These are phyloP conservation scores for Nicotiana undulata DNA, from an alignment of 257 asterid species.

Conservation along the genomic window DNA sequence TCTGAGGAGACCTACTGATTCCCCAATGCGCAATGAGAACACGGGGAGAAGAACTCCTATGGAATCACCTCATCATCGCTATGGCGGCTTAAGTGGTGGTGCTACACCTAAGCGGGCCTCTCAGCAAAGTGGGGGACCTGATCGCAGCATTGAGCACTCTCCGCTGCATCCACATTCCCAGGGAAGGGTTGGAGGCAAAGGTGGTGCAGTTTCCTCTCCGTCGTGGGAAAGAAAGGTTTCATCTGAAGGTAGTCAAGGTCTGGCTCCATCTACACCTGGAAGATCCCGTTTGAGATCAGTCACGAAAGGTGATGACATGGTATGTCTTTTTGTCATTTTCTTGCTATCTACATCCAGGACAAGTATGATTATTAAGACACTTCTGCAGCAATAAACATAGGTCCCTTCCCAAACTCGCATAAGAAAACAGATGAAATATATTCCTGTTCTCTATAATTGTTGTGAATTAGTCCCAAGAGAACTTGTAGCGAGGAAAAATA, in stretches of 20 bases:
- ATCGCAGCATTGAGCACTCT: conserved; percentile 61
- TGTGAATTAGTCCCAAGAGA: not conserved
- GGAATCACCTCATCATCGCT: conserved; percentile 54
- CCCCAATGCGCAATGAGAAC: conserved; percentile 40
- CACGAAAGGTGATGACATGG: conserved; percentile 64
- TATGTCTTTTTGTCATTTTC: conserved; percentile 24
- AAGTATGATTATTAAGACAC: not conserved
- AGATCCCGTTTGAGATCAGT: conserved; percentile 80
- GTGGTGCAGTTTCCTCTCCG: conserved; percentile 64
- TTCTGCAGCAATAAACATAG: not conserved
- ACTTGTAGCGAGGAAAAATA: not conserved
- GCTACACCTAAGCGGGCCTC: conserved; percentile 58
- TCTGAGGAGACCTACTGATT: conserved; percentile 39
- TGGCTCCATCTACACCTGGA: conserved; percentile 78
- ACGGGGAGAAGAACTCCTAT: conserved; percentile 31
- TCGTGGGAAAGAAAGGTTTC: conserved; percentile 73
- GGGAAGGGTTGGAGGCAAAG: conserved; percentile 45
- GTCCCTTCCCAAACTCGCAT: not conserved
- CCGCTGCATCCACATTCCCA: conserved; percentile 65
- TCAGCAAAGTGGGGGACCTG: conserved; percentile 49
- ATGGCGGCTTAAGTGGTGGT: conserved; percentile 43
- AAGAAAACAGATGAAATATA: not conserved
- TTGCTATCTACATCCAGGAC: not conserved
- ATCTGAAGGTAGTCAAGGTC: conserved; percentile 50
- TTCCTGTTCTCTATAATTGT: not conserved